phyloP scores from a whole-genome alignment of 2,329 filamentous ascomycete species.

The Cyanodermella asteris region DNA sequence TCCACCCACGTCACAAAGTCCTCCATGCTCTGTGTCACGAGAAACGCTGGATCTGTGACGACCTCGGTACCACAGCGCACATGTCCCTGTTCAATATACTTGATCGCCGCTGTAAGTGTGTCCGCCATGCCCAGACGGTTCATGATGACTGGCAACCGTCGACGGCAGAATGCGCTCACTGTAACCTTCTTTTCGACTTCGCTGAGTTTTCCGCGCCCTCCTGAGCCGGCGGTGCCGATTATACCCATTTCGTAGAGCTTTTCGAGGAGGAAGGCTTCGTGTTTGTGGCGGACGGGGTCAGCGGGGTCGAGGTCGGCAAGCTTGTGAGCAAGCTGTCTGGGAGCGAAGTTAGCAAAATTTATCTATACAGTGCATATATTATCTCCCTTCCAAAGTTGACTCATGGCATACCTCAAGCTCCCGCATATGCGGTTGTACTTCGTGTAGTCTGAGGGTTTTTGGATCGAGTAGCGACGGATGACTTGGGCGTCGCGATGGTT shows the following conservation, averaged over 20 bases:
- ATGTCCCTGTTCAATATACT: constrained; percentile 85
- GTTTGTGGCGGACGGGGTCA: constrained; percentile 55
- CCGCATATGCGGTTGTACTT: constrained; percentile 44
- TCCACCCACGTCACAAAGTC: constrained; percentile 95
- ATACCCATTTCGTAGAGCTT: constrained; percentile 91
- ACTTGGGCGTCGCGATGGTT: constrained; percentile 65
- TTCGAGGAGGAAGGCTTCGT: constrained; percentile 69
- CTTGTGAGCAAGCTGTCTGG: constrained; percentile 56
- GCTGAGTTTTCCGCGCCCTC: constrained; percentile 43
- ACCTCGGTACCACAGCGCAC: constrained; percentile 80
- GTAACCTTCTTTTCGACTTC: constrained; percentile 70
- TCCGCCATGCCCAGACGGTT: constrained; percentile 78
- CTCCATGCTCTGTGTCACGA: constrained; percentile 77
- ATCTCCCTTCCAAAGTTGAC: too few relatives aligned
- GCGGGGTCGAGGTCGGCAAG: constrained; percentile 62
- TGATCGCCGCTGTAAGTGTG: constrained; percentile 55
- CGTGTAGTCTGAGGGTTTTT: constrained; percentile 20
- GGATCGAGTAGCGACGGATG: constrained; percentile 58
- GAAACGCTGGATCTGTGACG: constrained; percentile 69
- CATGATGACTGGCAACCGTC: constrained; percentile 77
- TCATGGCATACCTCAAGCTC: too few relatives aligned
- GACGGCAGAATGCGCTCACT: constrained; percentile 68
- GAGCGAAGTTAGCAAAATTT: neutral
- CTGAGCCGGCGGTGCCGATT: constrained; percentile 47
- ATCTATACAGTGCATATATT: too few relatives aligned